Conservation (phyloP, 345 rosid genomes). For the Moringa oleifera region DNA sequence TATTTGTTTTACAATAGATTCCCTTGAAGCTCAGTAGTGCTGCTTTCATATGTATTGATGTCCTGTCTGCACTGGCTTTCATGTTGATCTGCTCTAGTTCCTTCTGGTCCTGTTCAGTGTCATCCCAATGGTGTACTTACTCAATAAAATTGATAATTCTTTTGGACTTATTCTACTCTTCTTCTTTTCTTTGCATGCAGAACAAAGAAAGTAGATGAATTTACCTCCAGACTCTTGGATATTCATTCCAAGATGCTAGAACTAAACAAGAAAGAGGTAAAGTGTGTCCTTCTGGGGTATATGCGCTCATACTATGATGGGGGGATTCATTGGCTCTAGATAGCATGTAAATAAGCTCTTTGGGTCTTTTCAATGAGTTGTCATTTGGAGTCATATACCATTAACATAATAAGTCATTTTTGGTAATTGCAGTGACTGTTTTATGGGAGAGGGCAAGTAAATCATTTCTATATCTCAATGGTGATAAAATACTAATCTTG, state of each 20-base stretch:
- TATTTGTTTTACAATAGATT: background rate
- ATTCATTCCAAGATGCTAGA: conserved; percentile 89
- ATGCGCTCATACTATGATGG: background rate
- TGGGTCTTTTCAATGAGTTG: too few relatives aligned
- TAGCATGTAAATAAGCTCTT: background rate
- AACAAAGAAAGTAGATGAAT: conserved; percentile 80
- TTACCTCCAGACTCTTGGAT: conserved; percentile 88
- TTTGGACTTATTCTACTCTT: background rate
- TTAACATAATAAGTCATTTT: too few relatives aligned
- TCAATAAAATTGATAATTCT: background rate
- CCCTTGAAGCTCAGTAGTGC: background rate
- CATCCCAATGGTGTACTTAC: background rate
- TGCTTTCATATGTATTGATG: too few relatives aligned
- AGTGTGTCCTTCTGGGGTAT: background rate
- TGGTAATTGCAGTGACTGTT: background rate
- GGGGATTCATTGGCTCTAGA: background rate
- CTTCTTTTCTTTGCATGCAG: conserved; percentile 32
- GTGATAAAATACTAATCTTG: conserved; percentile 13
- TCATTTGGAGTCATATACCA: background rate
- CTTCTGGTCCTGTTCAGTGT: background rate
- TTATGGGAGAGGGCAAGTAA: background rate
- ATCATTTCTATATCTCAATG: background rate
- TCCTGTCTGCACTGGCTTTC: background rate
- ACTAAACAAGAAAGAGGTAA: conserved; percentile 84
- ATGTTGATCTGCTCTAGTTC: background rate